These are phyloP conservation scores for Mycena metata DNA, from an alignment of 768 basidiomycete species.

Conservation along the genomic window DNA sequence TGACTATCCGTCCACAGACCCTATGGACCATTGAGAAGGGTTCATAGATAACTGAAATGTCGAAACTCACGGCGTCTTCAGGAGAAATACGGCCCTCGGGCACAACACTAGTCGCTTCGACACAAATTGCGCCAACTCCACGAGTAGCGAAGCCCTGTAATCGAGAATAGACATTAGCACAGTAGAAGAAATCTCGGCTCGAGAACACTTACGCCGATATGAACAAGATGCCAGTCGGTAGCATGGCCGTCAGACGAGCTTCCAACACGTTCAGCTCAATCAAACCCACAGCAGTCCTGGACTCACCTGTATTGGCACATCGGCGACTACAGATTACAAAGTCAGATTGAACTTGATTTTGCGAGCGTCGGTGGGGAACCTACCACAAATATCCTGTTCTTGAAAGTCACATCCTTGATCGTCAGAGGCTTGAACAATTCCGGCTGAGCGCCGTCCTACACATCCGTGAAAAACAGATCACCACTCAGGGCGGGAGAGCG, in stretches of 20 bases:
- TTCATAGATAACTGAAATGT: neutral
- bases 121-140: constrained; percentile 76
- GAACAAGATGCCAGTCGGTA: constrained; percentile 88
- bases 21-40: constrained; percentile 42
- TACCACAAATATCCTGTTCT: constrained; percentile 82
- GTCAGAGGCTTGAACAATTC: constrained; percentile 76
- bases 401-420: constrained; percentile 73
- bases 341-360: neutral
- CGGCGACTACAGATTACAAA: constrained; percentile 63
- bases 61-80: constrained; percentile 70
- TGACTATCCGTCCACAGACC: constrained; percentile 86
- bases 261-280: neutral
- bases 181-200: too few relatives aligned
- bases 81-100: constrained; percentile 85
- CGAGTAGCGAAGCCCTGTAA: constrained; percentile 73
- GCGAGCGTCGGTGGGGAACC: constrained; percentile 33
- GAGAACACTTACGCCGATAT: constrained; percentile 67
- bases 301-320: constrained; percentile 90
- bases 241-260: constrained; percentile 66
- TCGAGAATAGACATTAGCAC: neutral
- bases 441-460: constrained; percentile 65
- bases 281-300: constrained; percentile 4
- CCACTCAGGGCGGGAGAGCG: constrained; percentile 6
- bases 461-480: neutral
- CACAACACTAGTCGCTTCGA: constrained; percentile 82